A percentile compares a stretch with the other conserved stretches of the same genome.
Conservation (phyloP, 1,284 basidiomycete genomes). For the Apiotrichum domesticum region DNA sequence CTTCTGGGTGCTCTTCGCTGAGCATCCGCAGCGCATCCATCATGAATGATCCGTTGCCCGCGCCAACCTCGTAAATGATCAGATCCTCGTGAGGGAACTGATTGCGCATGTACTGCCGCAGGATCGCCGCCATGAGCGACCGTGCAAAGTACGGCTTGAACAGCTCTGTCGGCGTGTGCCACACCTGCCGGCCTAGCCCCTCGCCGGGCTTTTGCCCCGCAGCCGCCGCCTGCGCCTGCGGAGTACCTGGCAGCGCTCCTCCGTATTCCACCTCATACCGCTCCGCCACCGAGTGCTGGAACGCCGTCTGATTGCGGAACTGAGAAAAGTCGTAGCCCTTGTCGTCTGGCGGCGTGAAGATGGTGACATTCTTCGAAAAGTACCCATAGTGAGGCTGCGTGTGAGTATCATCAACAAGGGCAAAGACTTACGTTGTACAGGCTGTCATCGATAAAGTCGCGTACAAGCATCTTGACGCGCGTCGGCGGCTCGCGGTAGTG, state of each 20-base stretch:
- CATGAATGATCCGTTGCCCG: constrained; percentile 93
- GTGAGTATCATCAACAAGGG: neutral
- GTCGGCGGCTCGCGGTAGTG: constrained; percentile 61
- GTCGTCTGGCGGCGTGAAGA: constrained; percentile 62
- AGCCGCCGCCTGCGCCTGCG: constrained; percentile 20
- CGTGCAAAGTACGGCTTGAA: constrained; percentile 98
- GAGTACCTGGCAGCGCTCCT: constrained; percentile 2
- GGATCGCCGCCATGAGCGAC: constrained; percentile 79
- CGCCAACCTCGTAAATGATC: constrained; percentile 93
- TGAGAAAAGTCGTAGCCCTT: constrained; percentile 61
- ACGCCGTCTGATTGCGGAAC: constrained; percentile 65
- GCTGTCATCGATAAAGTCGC: constrained; percentile 96
- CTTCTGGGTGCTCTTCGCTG: constrained; percentile 71
- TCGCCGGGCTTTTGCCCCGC: constrained; percentile 43
- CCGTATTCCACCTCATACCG: constrained; percentile 56
- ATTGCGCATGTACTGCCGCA: constrained; percentile 85
- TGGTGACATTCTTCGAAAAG: constrained; percentile 84
- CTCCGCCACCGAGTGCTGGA: constrained; percentile 71
- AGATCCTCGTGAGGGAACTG: constrained; percentile 95
- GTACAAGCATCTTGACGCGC: constrained; percentile 83
- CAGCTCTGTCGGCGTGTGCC: constrained; percentile 98
- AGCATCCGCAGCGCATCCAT: constrained; percentile 79
- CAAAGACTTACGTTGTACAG: constrained; percentile 65
- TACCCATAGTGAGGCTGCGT: constrained; percentile 82
- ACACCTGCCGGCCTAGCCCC: constrained; percentile 80